A percentile compares a stretch with the other conserved stretches of the same genome.
phyloP scores from a whole-genome alignment of 2,329 filamentous ascomycete species.

The Aspergillus fischeri region DNA sequence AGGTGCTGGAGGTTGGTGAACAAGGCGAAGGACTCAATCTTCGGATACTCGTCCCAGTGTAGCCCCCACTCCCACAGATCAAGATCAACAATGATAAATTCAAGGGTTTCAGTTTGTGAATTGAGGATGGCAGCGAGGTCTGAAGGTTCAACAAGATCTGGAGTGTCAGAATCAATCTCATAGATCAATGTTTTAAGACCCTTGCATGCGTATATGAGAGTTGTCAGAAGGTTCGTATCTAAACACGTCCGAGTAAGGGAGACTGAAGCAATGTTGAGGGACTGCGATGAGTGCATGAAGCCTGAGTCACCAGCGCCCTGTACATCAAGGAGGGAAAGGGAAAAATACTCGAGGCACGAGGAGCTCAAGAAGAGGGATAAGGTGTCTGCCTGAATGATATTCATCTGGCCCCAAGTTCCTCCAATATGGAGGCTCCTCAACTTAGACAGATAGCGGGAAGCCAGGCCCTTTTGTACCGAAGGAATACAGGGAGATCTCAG shows the following conservation, averaged over 20 bases:
- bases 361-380: neutral
- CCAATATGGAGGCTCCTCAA: neutral
- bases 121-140: neutral
- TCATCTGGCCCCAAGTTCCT: neutral
- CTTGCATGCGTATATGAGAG: neutral
- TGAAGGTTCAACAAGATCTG: neutral
- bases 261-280: neutral
- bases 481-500: neutral
- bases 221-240: neutral
- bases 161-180: neutral
- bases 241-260: neutral
- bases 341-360: neutral
- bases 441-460: neutral
- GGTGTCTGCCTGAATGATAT: neutral
- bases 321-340: neutral
- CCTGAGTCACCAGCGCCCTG: neutral
- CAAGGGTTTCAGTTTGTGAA: neutral
- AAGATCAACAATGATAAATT: neutral
- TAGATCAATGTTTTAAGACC: neutral
- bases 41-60: neutral
- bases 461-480: neutral
- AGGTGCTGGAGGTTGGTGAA: neutral
- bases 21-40: neutral
- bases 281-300: neutral
- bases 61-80: neutral